Percentiles rank a stretch among this genome's conserved stretches.
These are phyloP conservation scores for Zalaria sp. DNA, from an alignment of 2,329 filamentous ascomycete genomes.

Conservation along the genomic window DNA sequence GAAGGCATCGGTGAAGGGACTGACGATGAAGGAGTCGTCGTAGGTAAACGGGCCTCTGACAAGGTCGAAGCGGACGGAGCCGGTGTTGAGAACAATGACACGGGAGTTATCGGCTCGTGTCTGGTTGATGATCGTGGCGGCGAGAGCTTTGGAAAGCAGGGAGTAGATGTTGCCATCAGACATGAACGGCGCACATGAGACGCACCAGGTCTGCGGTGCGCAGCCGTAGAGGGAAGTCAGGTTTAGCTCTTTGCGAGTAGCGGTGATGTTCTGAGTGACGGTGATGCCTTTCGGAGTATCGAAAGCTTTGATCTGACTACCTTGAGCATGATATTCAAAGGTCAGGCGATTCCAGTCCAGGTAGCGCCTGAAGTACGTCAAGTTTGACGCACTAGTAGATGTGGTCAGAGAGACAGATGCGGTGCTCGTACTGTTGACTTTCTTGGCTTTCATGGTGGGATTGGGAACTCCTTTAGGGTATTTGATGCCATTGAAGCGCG, in stretches of 20 bases:
- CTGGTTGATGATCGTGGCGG: conserved; percentile 4
- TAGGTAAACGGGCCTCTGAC: conserved; percentile 47
- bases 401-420: conserved; percentile 12
- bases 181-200: conserved; percentile 39
- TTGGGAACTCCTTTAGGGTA: conserved; percentile 28
- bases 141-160: conserved; percentile 27
- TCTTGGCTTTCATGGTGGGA: conserved; percentile 24
- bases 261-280: conserved; percentile 37
- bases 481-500: conserved; percentile 29
- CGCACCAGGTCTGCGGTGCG: conserved; percentile 45
- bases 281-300: conserved; percentile 34
- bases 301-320: conserved; percentile 32
- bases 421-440: conserved; percentile 21
- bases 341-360: conserved; percentile 54
- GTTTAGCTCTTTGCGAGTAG: conserved; percentile 37
- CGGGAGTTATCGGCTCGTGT: conserved; percentile 12
- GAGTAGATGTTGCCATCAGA: conserved; percentile 41
- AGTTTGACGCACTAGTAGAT: conserved; percentile 3
- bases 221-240: conserved; percentile 40
- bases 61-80: conserved; percentile 47
- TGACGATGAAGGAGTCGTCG: conserved; percentile 39
- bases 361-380: conserved; percentile 5
- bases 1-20: conserved; percentile 40
- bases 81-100: conserved; percentile 47
- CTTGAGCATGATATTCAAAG: conserved; percentile 48